phyloP scores from a whole-genome alignment of 352 stramenopile genomes.

The Globisporangium carolinianum region DNA sequence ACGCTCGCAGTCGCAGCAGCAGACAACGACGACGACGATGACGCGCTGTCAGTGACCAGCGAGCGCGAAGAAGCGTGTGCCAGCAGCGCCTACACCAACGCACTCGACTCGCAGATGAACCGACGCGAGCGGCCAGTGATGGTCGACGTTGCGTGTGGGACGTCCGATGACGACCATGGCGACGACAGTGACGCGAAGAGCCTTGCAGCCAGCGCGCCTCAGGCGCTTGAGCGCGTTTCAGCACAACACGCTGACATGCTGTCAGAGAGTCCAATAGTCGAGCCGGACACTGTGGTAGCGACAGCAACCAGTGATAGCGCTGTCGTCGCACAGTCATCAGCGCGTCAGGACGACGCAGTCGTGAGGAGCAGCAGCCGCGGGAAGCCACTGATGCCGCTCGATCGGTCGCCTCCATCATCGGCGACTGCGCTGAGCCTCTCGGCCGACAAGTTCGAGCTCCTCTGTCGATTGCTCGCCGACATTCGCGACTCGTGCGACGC shows the following conservation, averaged over 20 bases:
- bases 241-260: neutral
- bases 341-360: neutral
- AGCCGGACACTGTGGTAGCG: neutral
- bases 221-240: neutral
- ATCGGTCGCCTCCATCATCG: neutral
- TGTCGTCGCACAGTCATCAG: neutral
- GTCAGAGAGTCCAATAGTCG: neutral
- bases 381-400: neutral
- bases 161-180: neutral
- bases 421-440: constrained; percentile 6
- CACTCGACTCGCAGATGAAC: neutral
- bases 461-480: constrained; percentile 30
- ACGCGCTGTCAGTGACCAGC: too few relatives aligned
- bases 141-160: constrained; percentile 3
- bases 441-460: constrained; percentile 26
- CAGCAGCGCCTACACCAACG: too few relatives aligned
- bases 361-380: neutral
- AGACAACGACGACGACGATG: neutral
- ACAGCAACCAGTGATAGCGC: neutral
- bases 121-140: neutral
- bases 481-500: constrained; percentile 19
- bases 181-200: neutral
- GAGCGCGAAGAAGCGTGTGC: too few relatives aligned
- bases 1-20: neutral
- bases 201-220: too few relatives aligned